Conservation (phyloP, 108 stramenopile genomes). For the Epipyxis sp. region DNA sequence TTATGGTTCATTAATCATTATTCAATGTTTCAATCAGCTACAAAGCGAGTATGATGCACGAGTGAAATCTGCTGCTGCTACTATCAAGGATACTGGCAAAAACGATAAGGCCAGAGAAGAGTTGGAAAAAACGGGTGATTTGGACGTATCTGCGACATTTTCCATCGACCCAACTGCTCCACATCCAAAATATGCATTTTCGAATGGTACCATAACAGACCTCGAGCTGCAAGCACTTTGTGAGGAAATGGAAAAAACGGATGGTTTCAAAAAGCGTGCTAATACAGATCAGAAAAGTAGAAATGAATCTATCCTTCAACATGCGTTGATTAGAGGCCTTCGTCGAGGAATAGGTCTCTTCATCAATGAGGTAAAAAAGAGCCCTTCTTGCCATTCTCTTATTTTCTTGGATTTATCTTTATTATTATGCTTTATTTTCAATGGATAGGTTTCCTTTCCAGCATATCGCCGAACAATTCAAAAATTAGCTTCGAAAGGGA, state of each 20-base stretch:
- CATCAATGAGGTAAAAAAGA: conserved; percentile 94
- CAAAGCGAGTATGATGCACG: conserved; percentile 49
- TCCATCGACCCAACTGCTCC: conserved; percentile 90
- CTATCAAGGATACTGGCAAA: conserved; percentile 72
- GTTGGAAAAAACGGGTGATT: conserved; percentile 55
- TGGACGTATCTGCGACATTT: conserved; percentile 71
- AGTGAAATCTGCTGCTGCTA: conserved; percentile 70
- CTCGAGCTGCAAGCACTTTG: neutral
- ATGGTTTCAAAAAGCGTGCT: neutral
- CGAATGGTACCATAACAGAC: neutral
- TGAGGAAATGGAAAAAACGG: neutral
- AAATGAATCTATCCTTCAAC: conserved; percentile 71
- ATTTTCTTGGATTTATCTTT: too few species aligned
- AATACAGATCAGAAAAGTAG: neutral
- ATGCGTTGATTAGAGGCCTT: conserved; percentile 91
- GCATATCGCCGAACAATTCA: conserved; percentile 95
- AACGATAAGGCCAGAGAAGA: conserved; percentile 84
- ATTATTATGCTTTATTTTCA: too few species aligned
- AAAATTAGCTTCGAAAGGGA: conserved; percentile 92
- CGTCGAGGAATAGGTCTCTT: conserved; percentile 97
- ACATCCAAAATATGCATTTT: conserved; percentile 89
- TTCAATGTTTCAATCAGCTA: neutral
- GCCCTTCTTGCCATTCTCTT: too few species aligned
- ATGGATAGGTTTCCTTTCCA: conserved; percentile 90
- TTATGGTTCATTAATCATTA: too few species aligned